Evolutionary conservation across 345 rosid species (phyloP).

Genomic region (Mallotus nudiflorus): DNA sequence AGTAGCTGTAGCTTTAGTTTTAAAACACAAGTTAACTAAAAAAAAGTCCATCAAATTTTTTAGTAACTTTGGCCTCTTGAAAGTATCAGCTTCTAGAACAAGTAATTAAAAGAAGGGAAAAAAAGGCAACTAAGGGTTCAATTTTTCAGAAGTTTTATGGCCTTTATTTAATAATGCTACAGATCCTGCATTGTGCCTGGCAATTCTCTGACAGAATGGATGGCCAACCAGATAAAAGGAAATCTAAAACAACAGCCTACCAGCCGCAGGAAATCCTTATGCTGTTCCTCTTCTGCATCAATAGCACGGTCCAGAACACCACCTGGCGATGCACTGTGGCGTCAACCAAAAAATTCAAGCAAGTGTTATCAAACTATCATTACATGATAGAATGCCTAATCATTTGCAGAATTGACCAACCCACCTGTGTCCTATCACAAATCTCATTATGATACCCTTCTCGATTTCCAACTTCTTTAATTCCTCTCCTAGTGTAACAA

Average conservation of each 20-base stretch:
- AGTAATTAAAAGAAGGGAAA: neutral
- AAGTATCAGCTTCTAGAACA: constrained; percentile 1
- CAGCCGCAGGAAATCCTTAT: constrained; percentile 66
- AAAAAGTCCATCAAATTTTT: neutral
- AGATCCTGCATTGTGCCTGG: neutral
- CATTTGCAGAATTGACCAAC: constrained; percentile 16
- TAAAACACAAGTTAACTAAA: neutral
- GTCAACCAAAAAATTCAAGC: constrained; percentile 19
- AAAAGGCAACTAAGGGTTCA: neutral
- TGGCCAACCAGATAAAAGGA: neutral
- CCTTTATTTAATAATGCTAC: constrained; percentile 2
- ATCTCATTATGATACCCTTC: constrained; percentile 64
- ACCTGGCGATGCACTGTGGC: constrained; percentile 65
- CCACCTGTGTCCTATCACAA: constrained; percentile 69
- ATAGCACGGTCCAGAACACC: constrained; percentile 70
- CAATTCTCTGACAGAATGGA: neutral
- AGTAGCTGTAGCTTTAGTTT: neutral
- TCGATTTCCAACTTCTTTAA: constrained; percentile 65
- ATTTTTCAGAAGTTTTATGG: neutral
- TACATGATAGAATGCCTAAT: neutral
- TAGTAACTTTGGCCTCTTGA: neutral
- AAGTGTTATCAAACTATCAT: constrained; percentile 10
- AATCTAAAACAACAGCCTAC: constrained; percentile 33
- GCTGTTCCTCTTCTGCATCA: constrained; percentile 68
- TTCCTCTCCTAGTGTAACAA: constrained; percentile 48